Evolutionary conservation across 768 basidiomycete genomes (phyloP).

Genomic region (Ramaria rubella): DNA sequence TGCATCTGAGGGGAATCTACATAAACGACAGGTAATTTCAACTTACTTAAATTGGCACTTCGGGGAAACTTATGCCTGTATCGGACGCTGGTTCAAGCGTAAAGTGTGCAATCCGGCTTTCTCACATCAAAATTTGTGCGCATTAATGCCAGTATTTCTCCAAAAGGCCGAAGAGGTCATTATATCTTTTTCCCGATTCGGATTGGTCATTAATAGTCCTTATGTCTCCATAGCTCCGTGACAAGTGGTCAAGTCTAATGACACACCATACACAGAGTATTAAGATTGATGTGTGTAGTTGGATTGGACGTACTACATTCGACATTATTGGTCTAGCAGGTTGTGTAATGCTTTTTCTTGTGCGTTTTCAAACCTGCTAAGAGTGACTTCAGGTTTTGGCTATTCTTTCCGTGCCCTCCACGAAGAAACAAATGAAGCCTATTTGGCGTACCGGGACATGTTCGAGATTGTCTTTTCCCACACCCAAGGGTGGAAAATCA

Average conservation of each 20-base stretch:
- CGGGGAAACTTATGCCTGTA: not conserved
- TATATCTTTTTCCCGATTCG: not conserved
- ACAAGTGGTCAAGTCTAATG: conserved; percentile 14
- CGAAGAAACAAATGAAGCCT: conserved; percentile 70
- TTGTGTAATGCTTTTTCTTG: conserved; percentile 24
- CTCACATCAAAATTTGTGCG: conserved; percentile 69
- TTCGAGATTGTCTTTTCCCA: conserved; percentile 67
- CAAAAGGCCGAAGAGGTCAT: conserved; percentile 56
- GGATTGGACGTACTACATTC: conserved; percentile 79
- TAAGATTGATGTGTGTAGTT: conserved; percentile 69
- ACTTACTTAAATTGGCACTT: not conserved
- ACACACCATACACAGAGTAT: conserved; percentile 16
- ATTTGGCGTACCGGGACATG: conserved; percentile 79
- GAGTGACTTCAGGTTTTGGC: conserved; percentile 55
- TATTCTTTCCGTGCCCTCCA: conserved; percentile 83
- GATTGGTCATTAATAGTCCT: not conserved
- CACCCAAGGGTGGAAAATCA: conserved; percentile 35
- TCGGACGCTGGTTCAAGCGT: conserved; percentile 26
- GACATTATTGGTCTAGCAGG: conserved; percentile 90
- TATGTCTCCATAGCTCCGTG: conserved; percentile 19
- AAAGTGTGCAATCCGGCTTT: conserved; percentile 74
- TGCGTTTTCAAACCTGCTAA: not conserved
- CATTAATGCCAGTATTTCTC: conserved; percentile 66
- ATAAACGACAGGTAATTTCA: conserved; percentile 54
- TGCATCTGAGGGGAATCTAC: conserved; percentile 68